phyloP scores from a whole-genome alignment of 805 yeast genomes.

The Candida yuanshanica region DNA sequence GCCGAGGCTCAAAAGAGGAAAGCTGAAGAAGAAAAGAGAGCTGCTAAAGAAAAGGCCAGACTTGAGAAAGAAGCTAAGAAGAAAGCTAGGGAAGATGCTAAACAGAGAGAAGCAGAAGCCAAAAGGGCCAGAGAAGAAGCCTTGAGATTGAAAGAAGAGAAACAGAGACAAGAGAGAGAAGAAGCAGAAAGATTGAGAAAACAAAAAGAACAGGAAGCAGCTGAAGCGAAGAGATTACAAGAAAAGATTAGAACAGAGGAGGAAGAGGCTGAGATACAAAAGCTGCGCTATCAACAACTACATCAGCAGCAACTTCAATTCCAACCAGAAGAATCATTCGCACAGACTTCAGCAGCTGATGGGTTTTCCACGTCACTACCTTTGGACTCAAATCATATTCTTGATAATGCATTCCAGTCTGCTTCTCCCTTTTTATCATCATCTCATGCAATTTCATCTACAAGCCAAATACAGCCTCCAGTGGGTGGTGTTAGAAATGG shows the following conservation, averaged over 20 bases:
- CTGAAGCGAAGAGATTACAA: slow-evolving; percentile 1
- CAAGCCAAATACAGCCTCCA: background rate
- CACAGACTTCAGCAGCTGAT: slow-evolving; percentile 2
- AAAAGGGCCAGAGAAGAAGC: slow-evolving; percentile 27
- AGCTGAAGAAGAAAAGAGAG: slow-evolving; percentile 31
- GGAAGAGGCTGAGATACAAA: background rate
- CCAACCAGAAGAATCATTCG: slow-evolving; percentile 3
- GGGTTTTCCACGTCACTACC: background rate
- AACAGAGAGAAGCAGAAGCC: slow-evolving; percentile 32
- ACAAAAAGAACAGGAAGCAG: slow-evolving; percentile 5
- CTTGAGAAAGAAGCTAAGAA: slow-evolving; percentile 23
- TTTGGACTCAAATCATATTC: slow-evolving; percentile 1
- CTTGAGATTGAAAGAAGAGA: slow-evolving; percentile 27
- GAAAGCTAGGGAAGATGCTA: slow-evolving; percentile 27
- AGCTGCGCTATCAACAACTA: slow-evolving; percentile 2
- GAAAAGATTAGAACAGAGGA: background rate
- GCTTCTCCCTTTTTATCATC: slow-evolving; percentile 7
- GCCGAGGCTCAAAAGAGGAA: slow-evolving; percentile 36
- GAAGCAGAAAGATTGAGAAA: background rate
- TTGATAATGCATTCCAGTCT: slow-evolving; percentile 3
- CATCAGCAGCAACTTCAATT: slow-evolving; percentile 1
- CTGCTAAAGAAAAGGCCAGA: slow-evolving; percentile 32
- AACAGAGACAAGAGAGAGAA: slow-evolving; percentile 20
- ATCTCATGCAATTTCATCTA: background rate
- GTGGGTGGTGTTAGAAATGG: background rate